phyloP scores from a whole-genome alignment of 164 flowering plant species.

The Aristolochia fimbriata region DNA sequence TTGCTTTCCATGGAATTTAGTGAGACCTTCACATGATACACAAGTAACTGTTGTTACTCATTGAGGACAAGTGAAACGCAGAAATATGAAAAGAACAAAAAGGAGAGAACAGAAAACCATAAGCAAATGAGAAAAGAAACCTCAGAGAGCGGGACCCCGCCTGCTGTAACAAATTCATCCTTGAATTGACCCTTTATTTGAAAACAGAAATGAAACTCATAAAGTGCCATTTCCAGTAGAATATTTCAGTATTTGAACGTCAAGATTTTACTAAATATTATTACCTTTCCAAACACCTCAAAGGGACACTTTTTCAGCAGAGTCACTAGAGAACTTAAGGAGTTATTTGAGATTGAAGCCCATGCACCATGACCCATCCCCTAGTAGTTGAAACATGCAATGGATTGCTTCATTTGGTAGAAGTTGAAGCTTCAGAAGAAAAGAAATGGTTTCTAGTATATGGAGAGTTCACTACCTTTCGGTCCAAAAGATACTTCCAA shows the following conservation, averaged over 20 bases:
- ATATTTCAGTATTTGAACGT: background rate
- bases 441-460: background rate
- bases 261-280: background rate
- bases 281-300: slow-evolving; percentile 67
- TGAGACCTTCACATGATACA: slow-evolving; percentile 39
- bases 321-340: slow-evolving; percentile 39
- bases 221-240: background rate
- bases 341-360: slow-evolving; percentile 64
- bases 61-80: background rate
- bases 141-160: slow-evolving; percentile 94
- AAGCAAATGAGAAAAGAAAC: slow-evolving; percentile 19
- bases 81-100: background rate
- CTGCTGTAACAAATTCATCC: slow-evolving; percentile 98
- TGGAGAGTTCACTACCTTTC: slow-evolving; percentile 39
- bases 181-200: slow-evolving; percentile 75
- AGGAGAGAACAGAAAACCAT: background rate
- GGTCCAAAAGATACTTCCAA: slow-evolving; percentile 79
- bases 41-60: slow-evolving; percentile 2
- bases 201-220: background rate
- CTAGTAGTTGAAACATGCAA: slow-evolving; percentile 22
- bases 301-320: slow-evolving; percentile 66
- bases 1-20: slow-evolving; percentile 85
- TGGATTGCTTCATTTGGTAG: no score
- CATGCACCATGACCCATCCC: slow-evolving; percentile 59
- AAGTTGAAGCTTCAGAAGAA: no score